phyloP scores from a whole-genome alignment of 345 rosid species.

The Corchorus olitorius region DNA sequence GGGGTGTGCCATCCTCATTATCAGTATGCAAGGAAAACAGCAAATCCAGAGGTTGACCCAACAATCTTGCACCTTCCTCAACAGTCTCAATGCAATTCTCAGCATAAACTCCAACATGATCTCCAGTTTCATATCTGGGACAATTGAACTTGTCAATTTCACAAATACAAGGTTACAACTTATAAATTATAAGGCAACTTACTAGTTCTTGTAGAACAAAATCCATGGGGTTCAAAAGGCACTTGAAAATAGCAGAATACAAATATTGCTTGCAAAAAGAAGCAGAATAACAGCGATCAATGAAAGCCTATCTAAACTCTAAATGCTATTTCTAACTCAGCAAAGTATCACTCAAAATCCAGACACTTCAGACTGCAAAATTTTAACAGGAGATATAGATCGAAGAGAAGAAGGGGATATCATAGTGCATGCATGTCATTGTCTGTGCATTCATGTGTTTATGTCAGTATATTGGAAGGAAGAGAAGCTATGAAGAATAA shows the following conservation, averaged over 20 bases:
- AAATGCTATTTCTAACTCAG: too few relatives aligned
- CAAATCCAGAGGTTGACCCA: slow-evolving; percentile 68
- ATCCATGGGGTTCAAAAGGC: background rate
- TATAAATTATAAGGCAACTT: slow-evolving; percentile 6
- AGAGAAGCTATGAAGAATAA: too few relatives aligned
- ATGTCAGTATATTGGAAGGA: too few relatives aligned
- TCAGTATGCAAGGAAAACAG: slow-evolving; percentile 76
- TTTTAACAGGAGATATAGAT: too few relatives aligned
- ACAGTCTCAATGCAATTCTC: slow-evolving; percentile 75
- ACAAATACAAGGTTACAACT: background rate
- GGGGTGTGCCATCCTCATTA: slow-evolving; percentile 73
- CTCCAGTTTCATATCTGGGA: slow-evolving; percentile 92
- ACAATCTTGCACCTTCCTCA: slow-evolving; percentile 69
- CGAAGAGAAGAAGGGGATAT: too few relatives aligned
- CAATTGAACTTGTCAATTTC: background rate
- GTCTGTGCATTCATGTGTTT: too few relatives aligned
- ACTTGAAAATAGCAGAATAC: background rate
- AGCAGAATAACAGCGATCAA: too few relatives aligned
- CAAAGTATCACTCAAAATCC: too few relatives aligned
- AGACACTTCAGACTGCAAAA: too few relatives aligned
- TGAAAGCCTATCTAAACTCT: too few relatives aligned
- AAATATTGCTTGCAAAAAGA: background rate
- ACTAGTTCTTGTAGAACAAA: background rate
- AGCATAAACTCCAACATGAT: slow-evolving; percentile 84
- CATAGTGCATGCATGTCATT: too few relatives aligned